Percentiles rank a stretch among this genome's conserved stretches.
Conservation (phyloP, 257 asterid species). For the Rubia yunnanensis region DNA sequence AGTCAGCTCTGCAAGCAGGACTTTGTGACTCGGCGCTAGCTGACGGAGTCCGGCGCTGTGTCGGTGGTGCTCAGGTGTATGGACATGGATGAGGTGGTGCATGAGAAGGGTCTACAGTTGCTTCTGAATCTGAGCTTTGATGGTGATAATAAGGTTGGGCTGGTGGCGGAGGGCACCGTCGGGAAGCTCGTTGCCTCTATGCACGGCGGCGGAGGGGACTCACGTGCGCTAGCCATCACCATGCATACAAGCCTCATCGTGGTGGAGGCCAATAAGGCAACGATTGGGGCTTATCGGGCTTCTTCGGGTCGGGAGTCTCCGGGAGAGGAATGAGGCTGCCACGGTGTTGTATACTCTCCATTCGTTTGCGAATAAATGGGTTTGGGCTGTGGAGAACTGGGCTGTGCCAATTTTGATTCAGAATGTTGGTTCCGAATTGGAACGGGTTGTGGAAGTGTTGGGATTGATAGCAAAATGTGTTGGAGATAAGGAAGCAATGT, state of each 20-base stretch:
- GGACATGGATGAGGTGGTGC: conserved; percentile 46
- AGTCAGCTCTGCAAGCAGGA: conserved; percentile 57
- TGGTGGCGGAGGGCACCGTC: conserved; percentile 80
- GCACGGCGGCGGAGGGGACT: conserved; percentile 57
- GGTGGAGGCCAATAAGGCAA: conserved; percentile 85
- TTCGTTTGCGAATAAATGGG: conserved; percentile 65
- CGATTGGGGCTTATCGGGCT: conserved; percentile 70
- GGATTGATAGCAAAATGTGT: conserved; percentile 71
- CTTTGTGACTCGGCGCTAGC: conserved; percentile 41
- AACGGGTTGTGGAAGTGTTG: conserved; percentile 76
- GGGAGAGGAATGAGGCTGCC: conserved; percentile 92
- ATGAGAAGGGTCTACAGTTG: conserved; percentile 71
- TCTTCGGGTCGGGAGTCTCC: conserved; percentile 42
- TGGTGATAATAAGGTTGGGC: conserved; percentile 83
- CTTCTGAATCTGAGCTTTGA: conserved; percentile 78
- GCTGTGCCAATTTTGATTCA: conserved; percentile 55
- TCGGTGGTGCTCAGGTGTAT: conserved; percentile 60
- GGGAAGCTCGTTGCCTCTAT: conserved; percentile 61
- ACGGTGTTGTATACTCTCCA: conserved; percentile 68
- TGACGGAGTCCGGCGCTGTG: conserved; percentile 78
- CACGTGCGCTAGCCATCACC: conserved; percentile 88
- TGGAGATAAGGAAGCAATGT: conserved; percentile 65
- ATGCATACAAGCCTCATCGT: conserved; percentile 82
- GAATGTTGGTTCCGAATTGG: conserved; percentile 56
- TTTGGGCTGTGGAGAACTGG: conserved; percentile 42